Evolutionary conservation across 805 yeast species (phyloP).

Genomic region (Lipomyces starkeyi): DNA sequence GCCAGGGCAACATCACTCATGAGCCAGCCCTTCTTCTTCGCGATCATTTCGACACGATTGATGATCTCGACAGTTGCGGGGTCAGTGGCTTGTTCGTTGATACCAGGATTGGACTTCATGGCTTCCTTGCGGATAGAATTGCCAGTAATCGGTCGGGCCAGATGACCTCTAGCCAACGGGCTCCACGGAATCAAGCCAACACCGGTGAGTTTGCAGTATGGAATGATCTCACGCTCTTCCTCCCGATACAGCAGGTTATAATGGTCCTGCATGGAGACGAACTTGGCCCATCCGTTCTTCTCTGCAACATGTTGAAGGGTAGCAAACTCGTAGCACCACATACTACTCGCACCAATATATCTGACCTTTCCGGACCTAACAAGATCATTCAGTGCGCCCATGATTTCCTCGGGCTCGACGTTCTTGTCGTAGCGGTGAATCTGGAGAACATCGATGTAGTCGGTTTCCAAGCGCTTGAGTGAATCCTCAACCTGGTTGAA

Average conservation of each 20-base stretch:
- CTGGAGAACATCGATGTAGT: slow-evolving; percentile 60
- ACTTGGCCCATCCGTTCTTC: slow-evolving; percentile 61
- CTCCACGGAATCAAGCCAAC: slow-evolving; percentile 69
- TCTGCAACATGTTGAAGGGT: slow-evolving; percentile 62
- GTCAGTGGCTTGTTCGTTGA: slow-evolving; percentile 30
- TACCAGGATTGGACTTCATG: slow-evolving; percentile 15
- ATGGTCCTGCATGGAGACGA: slow-evolving; percentile 62
- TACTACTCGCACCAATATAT: slow-evolving; percentile 68
- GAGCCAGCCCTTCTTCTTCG: slow-evolving; percentile 53
- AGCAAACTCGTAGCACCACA: slow-evolving; percentile 62
- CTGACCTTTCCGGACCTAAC: slow-evolving; percentile 55
- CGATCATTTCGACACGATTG: slow-evolving; percentile 56
- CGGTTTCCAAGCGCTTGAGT: slow-evolving; percentile 54
- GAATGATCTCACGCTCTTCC: slow-evolving; percentile 67
- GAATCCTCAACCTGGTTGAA: slow-evolving; percentile 54
- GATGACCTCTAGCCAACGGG: slow-evolving; percentile 61
- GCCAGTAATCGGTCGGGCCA: slow-evolving; percentile 55
- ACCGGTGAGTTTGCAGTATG: slow-evolving; percentile 58
- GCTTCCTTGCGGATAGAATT: slow-evolving; percentile 28
- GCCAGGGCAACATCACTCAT: slow-evolving; percentile 63
- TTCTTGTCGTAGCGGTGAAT: slow-evolving; percentile 60
- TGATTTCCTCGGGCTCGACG: slow-evolving; percentile 56
- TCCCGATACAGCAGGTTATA: slow-evolving; percentile 66
- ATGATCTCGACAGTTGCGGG: slow-evolving; percentile 46
- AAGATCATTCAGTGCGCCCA: slow-evolving; percentile 61